Evolutionary conservation across 306 rosid species (phyloP), one percentile per base, ranked within the genome.

Genomic region (Notholithocarpus densiflorus): DNA sequence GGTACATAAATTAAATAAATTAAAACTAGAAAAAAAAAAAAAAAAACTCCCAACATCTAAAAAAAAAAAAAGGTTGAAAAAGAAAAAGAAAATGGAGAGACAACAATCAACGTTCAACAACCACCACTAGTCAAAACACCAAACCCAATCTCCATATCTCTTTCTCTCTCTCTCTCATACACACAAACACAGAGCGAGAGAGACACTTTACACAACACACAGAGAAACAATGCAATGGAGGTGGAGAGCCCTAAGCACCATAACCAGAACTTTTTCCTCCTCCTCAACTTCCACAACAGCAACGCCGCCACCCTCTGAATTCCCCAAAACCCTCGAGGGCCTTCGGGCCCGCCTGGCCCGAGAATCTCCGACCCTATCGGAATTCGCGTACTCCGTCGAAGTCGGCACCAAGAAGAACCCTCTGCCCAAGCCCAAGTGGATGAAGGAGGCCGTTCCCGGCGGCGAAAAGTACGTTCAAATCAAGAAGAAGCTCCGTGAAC

Each of bases 361-460:
- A 17, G 99, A 96, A 10, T 81, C 90, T 0, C 94, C 90, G 0
- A 43, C 86, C 4, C 90, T 91, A 56, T 74, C 97, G 21, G 86
- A 86, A 15, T 86, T 90, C 86, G 62, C 81, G 40, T 95, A 95
- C 79, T 93, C 99, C 29, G 96, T 95, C 3, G 98, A 93, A 86
- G 99, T 93, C 3, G 98, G 99, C 0, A 95, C 99, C 21, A 95
- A 95, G 95, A 95, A 95, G 96, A 95, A 89, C 43, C 99, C 97
- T n/a, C 84, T 93, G 18, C 94, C 98, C 43, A 95, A 95, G 85
- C 99, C 99, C 12, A 95, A 91, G 81, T 95, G 99, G 99, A 93
- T 95, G 99, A 95, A 86, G 91, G 98, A 93, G 82, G 81, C 99
- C 4, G 78, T 95, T 34, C 99, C 99, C 11, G 99, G 99, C 0